phyloP scores from a whole-genome alignment of 208 protist genomes.

The Endotrypanum monterogeii region DNA sequence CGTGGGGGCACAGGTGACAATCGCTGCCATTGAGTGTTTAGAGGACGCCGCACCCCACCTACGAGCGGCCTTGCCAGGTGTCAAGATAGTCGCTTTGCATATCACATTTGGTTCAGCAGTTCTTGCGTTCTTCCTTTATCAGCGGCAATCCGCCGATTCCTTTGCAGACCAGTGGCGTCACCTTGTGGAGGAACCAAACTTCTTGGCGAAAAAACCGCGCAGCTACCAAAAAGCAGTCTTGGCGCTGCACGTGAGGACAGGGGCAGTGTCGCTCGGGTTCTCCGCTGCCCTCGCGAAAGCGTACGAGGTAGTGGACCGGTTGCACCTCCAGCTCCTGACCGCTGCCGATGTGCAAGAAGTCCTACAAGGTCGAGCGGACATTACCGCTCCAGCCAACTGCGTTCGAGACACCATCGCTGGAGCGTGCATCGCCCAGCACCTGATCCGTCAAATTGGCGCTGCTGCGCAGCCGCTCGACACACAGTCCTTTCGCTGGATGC shows the following conservation, averaged over 20 bases:
- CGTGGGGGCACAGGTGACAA: constrained; percentile 3
- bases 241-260: constrained; percentile 27
- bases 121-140: constrained; percentile 42
- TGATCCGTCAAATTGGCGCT: constrained; percentile 35
- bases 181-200: constrained; percentile 31
- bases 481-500: constrained; percentile 27
- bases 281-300: constrained; percentile 12
- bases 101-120: constrained; percentile 13
- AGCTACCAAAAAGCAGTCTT: constrained; percentile 40
- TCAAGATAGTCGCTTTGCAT: constrained; percentile 25
- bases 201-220: constrained; percentile 29
- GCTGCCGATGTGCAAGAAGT: constrained; percentile 25
- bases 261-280: constrained; percentile 2
- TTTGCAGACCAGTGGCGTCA: constrained; percentile 33
- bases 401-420: constrained; percentile 46
- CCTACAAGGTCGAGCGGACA: background rate
- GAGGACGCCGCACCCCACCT: constrained; percentile 20
- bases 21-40: constrained; percentile 19
- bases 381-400: constrained; percentile 1
- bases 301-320: constrained; percentile 27
- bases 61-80: background rate
- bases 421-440: constrained; percentile 47
- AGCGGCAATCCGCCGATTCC: background rate
- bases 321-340: constrained; percentile 38
- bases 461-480: constrained; percentile 4